phyloP scores from a whole-genome alignment of 106 monocot species.

The Cymbidium sinense region DNA sequence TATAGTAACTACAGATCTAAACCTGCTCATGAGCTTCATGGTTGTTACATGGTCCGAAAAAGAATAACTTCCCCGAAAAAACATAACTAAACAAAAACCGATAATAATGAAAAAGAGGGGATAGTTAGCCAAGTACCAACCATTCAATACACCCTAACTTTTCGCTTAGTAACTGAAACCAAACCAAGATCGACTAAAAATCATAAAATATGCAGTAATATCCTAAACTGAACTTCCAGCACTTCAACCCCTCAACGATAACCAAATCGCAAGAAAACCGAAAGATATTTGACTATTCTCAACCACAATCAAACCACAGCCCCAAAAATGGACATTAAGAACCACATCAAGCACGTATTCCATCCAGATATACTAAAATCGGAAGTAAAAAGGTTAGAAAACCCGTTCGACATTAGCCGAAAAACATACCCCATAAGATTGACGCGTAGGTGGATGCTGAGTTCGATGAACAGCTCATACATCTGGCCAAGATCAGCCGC shows the following conservation, averaged over 20 bases:
- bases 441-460: slow-evolving; percentile 26
- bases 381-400: background rate
- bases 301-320: background rate
- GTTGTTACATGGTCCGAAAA: background rate
- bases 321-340: background rate
- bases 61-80: background rate
- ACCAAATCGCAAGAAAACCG: background rate
- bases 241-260: background rate
- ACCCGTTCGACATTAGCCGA: background rate
- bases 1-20: background rate
- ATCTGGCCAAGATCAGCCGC: slow-evolving; percentile 34
- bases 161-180: background rate
- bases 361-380: background rate
- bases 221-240: background rate
- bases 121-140: background rate
- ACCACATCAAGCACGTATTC: background rate
- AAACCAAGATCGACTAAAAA: background rate
- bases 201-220: background rate
- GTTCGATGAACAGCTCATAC: slow-evolving; percentile 28
- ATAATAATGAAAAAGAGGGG: background rate
- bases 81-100: background rate
- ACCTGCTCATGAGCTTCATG: background rate
- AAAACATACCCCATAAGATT: slow-evolving; percentile 20
- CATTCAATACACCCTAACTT: background rate
- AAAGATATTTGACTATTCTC: background rate